Evolutionary conservation across 1,139 yeast species (phyloP).

Genomic region (Kodamaea sp.): DNA sequence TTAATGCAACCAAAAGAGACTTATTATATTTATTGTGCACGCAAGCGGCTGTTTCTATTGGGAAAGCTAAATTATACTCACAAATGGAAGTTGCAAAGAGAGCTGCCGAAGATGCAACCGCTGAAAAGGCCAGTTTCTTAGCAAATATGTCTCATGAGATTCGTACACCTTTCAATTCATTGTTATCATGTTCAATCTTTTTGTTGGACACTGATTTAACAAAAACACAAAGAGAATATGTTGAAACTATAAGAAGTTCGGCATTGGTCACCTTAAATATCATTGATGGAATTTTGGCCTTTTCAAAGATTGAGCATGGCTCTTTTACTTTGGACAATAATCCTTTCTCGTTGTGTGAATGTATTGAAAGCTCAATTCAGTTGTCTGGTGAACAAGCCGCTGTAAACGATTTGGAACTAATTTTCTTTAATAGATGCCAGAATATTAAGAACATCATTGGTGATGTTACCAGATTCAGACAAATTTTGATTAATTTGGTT

Average conservation of each 20-base stretch:
- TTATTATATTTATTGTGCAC: conserved; percentile 46
- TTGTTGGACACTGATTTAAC: conserved; percentile 48
- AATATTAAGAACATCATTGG: conserved; percentile 44
- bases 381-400: conserved; percentile 52
- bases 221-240: conserved; percentile 49
- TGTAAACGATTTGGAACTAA: conserved; percentile 45
- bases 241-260: conserved; percentile 50
- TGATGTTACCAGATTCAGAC: conserved; percentile 51
- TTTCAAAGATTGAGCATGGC: conserved; percentile 56
- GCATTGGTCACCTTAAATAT: conserved; percentile 53
- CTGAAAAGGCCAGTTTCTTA: conserved; percentile 54
- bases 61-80: conserved; percentile 45
- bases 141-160: conserved; percentile 64
- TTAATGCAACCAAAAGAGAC: conserved; percentile 37
- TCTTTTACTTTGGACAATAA: conserved; percentile 44
- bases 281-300: conserved; percentile 55
- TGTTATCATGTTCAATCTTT: conserved; percentile 53
- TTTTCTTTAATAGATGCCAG: conserved; percentile 43
- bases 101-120: conserved; percentile 59
- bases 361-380: conserved; percentile 52
- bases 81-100: conserved; percentile 52
- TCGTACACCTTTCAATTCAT: conserved; percentile 56
- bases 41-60: conserved; percentile 53
- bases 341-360: conserved; percentile 49
- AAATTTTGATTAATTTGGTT: conserved; percentile 50